A percentile compares a stretch with the other conserved stretches of the same genome.
phyloP scores from a whole-genome alignment of 768 basidiomycete species.

The Trametes cinnabarina region DNA sequence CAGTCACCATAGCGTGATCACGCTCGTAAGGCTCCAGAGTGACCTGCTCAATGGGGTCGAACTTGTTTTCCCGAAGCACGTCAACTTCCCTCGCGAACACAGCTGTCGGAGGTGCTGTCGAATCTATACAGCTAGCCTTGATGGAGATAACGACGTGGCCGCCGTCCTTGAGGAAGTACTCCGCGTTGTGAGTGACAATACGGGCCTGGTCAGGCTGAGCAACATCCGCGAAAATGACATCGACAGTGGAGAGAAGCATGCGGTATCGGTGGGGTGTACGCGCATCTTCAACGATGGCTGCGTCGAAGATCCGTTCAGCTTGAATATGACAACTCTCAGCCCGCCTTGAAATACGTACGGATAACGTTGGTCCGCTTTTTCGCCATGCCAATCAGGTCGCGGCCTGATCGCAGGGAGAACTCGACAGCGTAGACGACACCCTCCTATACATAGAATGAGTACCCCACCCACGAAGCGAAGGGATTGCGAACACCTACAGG shows the following conservation, averaged over 20 bases:
- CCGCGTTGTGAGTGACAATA: slow-evolving; percentile 90
- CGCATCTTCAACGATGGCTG: slow-evolving; percentile 96
- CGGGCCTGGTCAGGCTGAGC: slow-evolving; percentile 99
- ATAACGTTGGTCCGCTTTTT: slow-evolving; percentile 99
- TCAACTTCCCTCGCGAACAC: slow-evolving; percentile 90
- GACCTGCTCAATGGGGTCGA: slow-evolving; percentile 95
- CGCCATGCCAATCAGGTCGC: slow-evolving; percentile 98
- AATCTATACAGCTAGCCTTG: slow-evolving; percentile 99
- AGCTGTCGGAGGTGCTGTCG: slow-evolving; percentile 84
- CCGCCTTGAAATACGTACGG: slow-evolving; percentile 74
- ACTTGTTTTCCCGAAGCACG: slow-evolving; percentile 66
- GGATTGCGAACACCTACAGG: slow-evolving; percentile 57
- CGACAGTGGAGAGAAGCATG: slow-evolving; percentile 93
- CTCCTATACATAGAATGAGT: slow-evolving; percentile 51
- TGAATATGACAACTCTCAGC: too few relatives aligned
- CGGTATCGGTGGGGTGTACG: slow-evolving; percentile 96
- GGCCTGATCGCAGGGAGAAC: slow-evolving; percentile 93
- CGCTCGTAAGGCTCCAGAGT: slow-evolving; percentile 92
- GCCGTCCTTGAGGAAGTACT: slow-evolving; percentile 92
- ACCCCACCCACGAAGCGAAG: background rate
- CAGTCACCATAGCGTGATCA: slow-evolving; percentile 88
- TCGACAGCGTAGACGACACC: slow-evolving; percentile 98
- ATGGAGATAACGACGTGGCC: slow-evolving; percentile 96
- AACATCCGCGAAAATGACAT: slow-evolving; percentile 97
- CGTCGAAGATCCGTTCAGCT: too few relatives aligned